Conservation (phyloP, 192 early-diverging fungal genomes). For the Coemansia sp. region DNA sequence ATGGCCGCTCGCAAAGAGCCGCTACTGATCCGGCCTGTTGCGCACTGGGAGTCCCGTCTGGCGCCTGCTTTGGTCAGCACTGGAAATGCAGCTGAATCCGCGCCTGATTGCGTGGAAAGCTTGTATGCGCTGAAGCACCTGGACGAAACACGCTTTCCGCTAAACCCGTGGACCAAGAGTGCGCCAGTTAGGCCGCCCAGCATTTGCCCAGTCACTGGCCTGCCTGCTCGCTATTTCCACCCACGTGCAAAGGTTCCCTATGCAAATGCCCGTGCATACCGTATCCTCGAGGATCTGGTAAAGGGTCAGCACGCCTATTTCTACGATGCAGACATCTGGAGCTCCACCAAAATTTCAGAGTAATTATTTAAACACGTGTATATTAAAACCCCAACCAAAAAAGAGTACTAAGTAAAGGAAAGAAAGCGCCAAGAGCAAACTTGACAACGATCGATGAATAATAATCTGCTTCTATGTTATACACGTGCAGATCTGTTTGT, state of each 20-base stretch:
- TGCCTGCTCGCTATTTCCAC: slow-evolving; percentile 44
- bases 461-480: too few relatives aligned
- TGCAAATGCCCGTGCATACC: slow-evolving; percentile 37
- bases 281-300: slow-evolving; percentile 39
- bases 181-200: slow-evolving; percentile 16
- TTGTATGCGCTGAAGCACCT: slow-evolving; percentile 29
- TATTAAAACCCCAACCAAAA: too few relatives aligned
- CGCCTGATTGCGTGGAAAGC: background rate
- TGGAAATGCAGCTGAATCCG: background rate
- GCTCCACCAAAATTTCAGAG: slow-evolving; percentile 20
- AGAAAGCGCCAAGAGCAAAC: too few relatives aligned
- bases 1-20: slow-evolving; percentile 24
- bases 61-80: background rate
- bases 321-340: slow-evolving; percentile 37
- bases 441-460: too few relatives aligned
- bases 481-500: too few relatives aligned
- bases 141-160: slow-evolving; percentile 26
- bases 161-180: slow-evolving; percentile 24
- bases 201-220: slow-evolving; percentile 40
- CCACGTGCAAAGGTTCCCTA: slow-evolving; percentile 44
- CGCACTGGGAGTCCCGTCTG: slow-evolving; percentile 26
- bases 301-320: slow-evolving; percentile 39
- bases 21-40: slow-evolving; percentile 38
- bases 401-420: too few relatives aligned
- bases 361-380: background rate